Evolutionary conservation across 352 stramenopile genomes (phyloP).

Genomic region (Globisporangium parvum): DNA sequence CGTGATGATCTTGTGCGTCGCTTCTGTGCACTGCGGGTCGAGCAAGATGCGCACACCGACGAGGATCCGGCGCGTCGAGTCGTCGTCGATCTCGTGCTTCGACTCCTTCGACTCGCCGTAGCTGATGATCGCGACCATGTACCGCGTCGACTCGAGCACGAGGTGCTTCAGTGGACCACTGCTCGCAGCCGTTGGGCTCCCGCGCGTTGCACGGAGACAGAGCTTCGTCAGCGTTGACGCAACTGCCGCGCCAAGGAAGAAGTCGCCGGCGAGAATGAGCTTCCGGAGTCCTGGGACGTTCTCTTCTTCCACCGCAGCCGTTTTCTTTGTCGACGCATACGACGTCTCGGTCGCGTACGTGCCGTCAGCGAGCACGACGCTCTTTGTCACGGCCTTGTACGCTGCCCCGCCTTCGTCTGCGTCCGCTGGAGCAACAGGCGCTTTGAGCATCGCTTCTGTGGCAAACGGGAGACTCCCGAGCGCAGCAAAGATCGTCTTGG

Average conservation of each 20-base stretch:
- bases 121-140: constrained; percentile 68
- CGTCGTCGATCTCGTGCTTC: constrained; percentile 88
- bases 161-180: constrained; percentile 55
- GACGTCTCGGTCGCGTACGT: constrained; percentile 99
- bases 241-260: constrained; percentile 95
- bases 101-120: constrained; percentile 69
- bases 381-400: constrained; percentile 94
- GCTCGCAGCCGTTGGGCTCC: constrained; percentile 31
- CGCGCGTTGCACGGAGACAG: constrained; percentile 85
- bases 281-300: constrained; percentile 75
- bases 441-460: constrained; percentile 46
- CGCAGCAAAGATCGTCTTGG: constrained; percentile 86
- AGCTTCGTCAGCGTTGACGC: constrained; percentile 96
- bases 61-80: constrained; percentile 94
- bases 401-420: constrained; percentile 24
- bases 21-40: constrained; percentile 79
- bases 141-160: constrained; percentile 61
- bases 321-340: constrained; percentile 50
- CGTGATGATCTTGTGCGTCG: constrained; percentile 70
- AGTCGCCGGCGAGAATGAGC: constrained; percentile 91
- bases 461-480: constrained; percentile 74
- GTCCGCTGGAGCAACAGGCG: constrained; percentile 19
- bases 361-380: constrained; percentile 97
- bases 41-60: constrained; percentile 94
- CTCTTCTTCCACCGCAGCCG: constrained; percentile 49